Evolutionary conservation across 805 yeast species (phyloP).

Genomic region (Wickerhamiella spandovensis): DNA sequence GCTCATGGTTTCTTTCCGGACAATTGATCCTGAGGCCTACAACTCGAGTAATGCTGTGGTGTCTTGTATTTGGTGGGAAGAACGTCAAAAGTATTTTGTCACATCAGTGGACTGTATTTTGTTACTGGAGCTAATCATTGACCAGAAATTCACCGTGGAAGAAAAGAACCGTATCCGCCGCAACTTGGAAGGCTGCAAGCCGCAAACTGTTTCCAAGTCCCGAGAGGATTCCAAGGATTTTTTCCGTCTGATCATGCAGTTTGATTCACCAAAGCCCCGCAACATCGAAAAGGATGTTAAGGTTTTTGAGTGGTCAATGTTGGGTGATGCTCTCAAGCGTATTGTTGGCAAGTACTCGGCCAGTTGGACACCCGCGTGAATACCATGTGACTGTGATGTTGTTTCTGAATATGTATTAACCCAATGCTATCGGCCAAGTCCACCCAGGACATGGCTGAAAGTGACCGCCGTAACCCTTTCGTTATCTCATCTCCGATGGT

Average conservation of each 20-base stretch:
- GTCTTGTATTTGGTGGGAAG: conserved; percentile 48
- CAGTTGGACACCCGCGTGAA: not conserved
- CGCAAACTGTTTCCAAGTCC: conserved; percentile 43
- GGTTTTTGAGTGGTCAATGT: conserved; percentile 45
- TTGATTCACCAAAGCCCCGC: conserved; percentile 50
- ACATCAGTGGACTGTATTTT: conserved; percentile 54
- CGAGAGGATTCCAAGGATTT: conserved; percentile 27
- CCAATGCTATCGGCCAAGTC: not conserved
- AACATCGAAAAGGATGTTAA: conserved; percentile 60
- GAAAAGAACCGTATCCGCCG: conserved; percentile 60
- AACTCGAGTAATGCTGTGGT: conserved; percentile 33
- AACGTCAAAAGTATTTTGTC: conserved; percentile 35
- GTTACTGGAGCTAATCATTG: conserved; percentile 43
- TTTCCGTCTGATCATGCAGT: conserved; percentile 42
- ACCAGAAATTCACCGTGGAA: conserved; percentile 43
- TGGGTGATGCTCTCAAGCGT: conserved; percentile 40
- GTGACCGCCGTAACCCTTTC: not conserved
- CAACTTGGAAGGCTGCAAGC: conserved; percentile 50
- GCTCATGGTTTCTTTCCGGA: conserved; percentile 28
- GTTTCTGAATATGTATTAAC: not conserved
- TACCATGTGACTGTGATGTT: too few relatives aligned
- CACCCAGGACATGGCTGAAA: not conserved
- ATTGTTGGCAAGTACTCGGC: conserved; percentile 44
- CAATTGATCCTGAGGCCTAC: conserved; percentile 28
- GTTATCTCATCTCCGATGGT: not conserved